These are phyloP conservation scores for Orbilia brochopaga DNA, from an alignment of 2,329 filamentous ascomycete species.

Conservation along the genomic window DNA sequence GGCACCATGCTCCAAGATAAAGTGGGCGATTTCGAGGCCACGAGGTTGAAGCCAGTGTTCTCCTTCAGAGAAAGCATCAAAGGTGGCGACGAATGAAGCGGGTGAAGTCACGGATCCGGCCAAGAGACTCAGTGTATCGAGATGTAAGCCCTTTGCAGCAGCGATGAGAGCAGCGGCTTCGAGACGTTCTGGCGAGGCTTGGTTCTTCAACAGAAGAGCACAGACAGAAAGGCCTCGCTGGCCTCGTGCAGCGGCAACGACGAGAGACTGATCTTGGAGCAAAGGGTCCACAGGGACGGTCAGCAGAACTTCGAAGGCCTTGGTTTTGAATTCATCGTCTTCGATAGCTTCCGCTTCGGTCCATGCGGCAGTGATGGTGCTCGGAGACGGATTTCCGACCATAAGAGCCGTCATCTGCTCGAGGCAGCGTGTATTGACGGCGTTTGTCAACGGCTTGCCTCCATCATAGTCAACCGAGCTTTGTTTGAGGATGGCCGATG, in stretches of 20 bases:
- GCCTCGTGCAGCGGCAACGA: conserved; percentile 9
- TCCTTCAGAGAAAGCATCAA: conserved; percentile 21
- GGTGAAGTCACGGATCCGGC: conserved; percentile 5
- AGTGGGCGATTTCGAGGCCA: conserved; percentile 18
- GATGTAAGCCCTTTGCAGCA: conserved; percentile 19
- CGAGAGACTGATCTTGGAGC: conserved; percentile 14
- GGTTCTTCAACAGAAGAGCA: conserved; percentile 7
- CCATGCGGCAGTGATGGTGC: conserved; percentile 13
- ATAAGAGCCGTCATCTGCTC: conserved; percentile 21
- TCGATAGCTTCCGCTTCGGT: conserved; percentile 11
- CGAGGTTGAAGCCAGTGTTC: conserved; percentile 18
- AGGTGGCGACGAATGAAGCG: conserved; percentile 11
- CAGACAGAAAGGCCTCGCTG: conserved; percentile 4
- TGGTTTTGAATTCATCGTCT: conserved; percentile 7
- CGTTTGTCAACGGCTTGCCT: conserved; percentile 20
- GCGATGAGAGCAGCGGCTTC: conserved; percentile 16
- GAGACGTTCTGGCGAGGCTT: conserved; percentile 19
- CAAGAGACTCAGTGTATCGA: conserved; percentile 14
- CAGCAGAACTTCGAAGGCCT: conserved; percentile 15
- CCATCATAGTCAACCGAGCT: conserved; percentile 21
- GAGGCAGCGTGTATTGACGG: conserved; percentile 9
- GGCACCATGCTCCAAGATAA: conserved; percentile 19
- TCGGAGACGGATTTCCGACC: conserved; percentile 7
- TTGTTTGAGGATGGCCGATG: conserved; percentile 17
- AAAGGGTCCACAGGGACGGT: conserved; percentile 8